Evolutionary conservation across 2,329 filamentous ascomycete genomes (phyloP).

Genomic region (Ceratocystiopsis minuta): DNA sequence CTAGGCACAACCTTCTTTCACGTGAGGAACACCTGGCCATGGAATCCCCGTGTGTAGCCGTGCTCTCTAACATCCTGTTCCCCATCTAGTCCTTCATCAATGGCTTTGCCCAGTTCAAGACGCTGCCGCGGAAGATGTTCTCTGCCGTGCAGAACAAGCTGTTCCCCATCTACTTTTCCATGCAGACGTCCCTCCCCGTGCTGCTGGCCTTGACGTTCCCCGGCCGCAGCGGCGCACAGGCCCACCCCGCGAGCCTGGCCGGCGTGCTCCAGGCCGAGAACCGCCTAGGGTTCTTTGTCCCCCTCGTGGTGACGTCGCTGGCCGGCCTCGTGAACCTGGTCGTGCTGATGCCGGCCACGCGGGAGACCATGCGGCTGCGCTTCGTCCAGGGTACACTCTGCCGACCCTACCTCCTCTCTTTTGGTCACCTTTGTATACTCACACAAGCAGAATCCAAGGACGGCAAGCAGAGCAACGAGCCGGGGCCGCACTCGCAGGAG

Average conservation of each 20-base stretch:
- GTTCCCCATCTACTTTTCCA: conserved; percentile 75
- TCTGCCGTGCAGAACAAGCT: conserved; percentile 59
- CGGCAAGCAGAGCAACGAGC: conserved; percentile 71
- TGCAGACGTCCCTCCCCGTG: conserved; percentile 61
- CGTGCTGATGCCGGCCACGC: conserved; percentile 58
- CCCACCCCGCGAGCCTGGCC: conserved; percentile 21
- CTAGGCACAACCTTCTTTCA: conserved; percentile 80
- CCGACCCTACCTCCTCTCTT: neutral
- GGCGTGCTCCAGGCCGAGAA: conserved; percentile 44
- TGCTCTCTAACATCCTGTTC: neutral
- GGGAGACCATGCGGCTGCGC: conserved; percentile 53
- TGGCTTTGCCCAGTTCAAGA: conserved; percentile 57
- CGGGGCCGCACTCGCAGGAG: conserved; percentile 61
- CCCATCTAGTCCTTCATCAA: conserved; percentile 48
- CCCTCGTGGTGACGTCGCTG: conserved; percentile 52
- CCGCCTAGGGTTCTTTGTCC: conserved; percentile 45
- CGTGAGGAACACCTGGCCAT: conserved; percentile 22
- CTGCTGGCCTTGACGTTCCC: conserved; percentile 68
- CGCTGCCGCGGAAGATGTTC: conserved; percentile 65
- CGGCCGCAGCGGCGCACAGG: conserved; percentile 24
- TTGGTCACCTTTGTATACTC: neutral
- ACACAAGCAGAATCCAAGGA: conserved; percentile 52
- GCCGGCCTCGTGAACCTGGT: conserved; percentile 53
- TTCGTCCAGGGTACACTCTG: conserved; percentile 72
- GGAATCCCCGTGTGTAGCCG: too few species aligned